Conservation (phyloP, 768 basidiomycete genomes). For the Tylopilus rubrobrunneus region DNA sequence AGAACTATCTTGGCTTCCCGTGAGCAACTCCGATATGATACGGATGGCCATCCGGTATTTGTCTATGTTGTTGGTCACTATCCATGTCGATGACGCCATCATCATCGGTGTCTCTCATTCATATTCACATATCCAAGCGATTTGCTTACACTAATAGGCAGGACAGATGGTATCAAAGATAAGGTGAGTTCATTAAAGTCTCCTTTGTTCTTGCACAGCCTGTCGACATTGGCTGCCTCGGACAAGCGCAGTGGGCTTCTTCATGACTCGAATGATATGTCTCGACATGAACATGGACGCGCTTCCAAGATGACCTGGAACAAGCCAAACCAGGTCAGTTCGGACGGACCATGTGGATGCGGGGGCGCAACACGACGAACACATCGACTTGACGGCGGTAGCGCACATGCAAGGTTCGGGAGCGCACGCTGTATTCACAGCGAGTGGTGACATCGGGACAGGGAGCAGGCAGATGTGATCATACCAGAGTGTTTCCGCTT, state of each 20-base stretch:
- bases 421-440: background rate
- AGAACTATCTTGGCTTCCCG: conserved; percentile 10
- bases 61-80: background rate
- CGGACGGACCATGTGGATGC: background rate
- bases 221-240: conserved; percentile 11
- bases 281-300: background rate
- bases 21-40: conserved; percentile 18
- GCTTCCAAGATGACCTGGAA: background rate
- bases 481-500: background rate
- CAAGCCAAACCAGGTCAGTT: background rate
- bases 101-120: conserved; percentile 10
- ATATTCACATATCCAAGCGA: conserved; percentile 1
- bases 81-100: conserved; percentile 11
- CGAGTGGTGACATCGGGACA: background rate
- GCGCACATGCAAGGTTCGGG: background rate
- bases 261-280: background rate
- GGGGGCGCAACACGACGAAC: background rate
- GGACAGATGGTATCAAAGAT: conserved; percentile 7
- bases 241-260: conserved; percentile 13
- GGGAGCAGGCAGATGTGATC: background rate
- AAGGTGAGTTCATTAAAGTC: conserved; percentile 4
- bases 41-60: conserved; percentile 7
- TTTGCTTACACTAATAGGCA: too few relatives aligned
- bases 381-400: background rate
- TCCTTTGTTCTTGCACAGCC: conserved; percentile 2